phyloP scores from a whole-genome alignment of 257 asterid genomes.

The Solanum sparsipilum region DNA sequence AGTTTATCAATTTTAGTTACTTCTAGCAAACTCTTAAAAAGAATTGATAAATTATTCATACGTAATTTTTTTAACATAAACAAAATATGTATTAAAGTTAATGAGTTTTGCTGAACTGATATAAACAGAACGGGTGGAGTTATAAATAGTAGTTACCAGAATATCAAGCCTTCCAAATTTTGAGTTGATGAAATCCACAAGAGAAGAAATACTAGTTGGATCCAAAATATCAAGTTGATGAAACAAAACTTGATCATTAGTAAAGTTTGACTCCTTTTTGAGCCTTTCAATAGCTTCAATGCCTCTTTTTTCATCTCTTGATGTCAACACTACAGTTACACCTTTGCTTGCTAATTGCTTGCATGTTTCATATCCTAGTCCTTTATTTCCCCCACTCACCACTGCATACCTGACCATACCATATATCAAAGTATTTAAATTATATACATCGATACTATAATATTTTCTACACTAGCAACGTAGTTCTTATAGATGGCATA shows the following conservation, averaged over 20 bases:
- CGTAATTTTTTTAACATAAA: too few species aligned
- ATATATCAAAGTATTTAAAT: neutral
- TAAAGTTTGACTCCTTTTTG: neutral
- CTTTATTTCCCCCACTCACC: constrained; percentile 43
- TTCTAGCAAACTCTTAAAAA: too few species aligned
- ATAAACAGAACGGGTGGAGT: too few species aligned
- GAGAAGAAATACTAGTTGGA: too few species aligned
- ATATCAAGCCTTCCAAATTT: too few species aligned
- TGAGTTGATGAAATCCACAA: too few species aligned
- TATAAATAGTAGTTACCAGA: too few species aligned
- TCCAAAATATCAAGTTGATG: neutral
- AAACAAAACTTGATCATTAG: constrained; percentile 2
- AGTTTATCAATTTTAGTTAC: too few species aligned
- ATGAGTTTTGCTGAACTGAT: too few species aligned
- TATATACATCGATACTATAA: neutral
- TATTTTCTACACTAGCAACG: too few species aligned
- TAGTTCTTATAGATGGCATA: neutral
- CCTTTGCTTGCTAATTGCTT: constrained; percentile 37
- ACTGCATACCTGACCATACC: constrained; percentile 20
- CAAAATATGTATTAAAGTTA: too few species aligned
- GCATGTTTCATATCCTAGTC: constrained; percentile 47
- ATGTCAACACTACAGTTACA: constrained; percentile 32
- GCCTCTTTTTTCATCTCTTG: constrained; percentile 40
- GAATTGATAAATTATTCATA: too few species aligned
- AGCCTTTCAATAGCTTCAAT: constrained; percentile 32